Conservation (phyloP, 257 asterid genomes). For the Nicotiana undulata region DNA sequence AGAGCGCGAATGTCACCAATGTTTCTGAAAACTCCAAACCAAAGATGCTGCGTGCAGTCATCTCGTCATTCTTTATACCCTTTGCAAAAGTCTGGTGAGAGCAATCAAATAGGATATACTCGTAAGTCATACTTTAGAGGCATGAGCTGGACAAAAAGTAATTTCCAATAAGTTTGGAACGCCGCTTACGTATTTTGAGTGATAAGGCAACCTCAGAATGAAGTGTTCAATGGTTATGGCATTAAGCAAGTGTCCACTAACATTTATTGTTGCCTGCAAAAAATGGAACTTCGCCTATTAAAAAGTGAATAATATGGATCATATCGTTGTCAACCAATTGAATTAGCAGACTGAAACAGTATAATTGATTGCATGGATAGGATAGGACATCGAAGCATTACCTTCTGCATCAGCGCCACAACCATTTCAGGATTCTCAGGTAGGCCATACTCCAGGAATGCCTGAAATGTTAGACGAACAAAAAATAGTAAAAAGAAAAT, state of each 20-base stretch:
- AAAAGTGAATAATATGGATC: neutral
- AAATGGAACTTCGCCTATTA: constrained; percentile 1
- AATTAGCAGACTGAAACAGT: neutral
- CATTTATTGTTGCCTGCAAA: constrained; percentile 61
- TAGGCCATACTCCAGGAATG: constrained; percentile 65
- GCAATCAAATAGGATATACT: neutral
- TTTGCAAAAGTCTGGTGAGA: constrained; percentile 47
- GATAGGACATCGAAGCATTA: constrained; percentile 13
- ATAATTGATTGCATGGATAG: neutral
- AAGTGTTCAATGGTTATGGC: constrained; percentile 75
- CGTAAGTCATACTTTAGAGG: neutral
- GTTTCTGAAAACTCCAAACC: constrained; percentile 80
- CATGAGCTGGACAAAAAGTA: neutral
- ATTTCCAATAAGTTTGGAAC: neutral
- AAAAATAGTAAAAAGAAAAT: neutral
- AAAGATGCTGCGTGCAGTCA: constrained; percentile 37
- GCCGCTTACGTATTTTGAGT: constrained; percentile 55
- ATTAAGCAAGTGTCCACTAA: constrained; percentile 60
- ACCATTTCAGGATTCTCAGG: constrained; percentile 64
- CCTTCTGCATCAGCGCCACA: constrained; percentile 69
- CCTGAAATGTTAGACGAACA: constrained; percentile 29
- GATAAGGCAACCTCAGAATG: constrained; percentile 71
- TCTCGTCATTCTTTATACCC: constrained; percentile 49
- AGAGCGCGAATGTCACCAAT: constrained; percentile 81
- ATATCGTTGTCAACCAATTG: neutral